phyloP scores from a whole-genome alignment of 108 stramenopile genomes.

The Skeletonema menzelii region DNA sequence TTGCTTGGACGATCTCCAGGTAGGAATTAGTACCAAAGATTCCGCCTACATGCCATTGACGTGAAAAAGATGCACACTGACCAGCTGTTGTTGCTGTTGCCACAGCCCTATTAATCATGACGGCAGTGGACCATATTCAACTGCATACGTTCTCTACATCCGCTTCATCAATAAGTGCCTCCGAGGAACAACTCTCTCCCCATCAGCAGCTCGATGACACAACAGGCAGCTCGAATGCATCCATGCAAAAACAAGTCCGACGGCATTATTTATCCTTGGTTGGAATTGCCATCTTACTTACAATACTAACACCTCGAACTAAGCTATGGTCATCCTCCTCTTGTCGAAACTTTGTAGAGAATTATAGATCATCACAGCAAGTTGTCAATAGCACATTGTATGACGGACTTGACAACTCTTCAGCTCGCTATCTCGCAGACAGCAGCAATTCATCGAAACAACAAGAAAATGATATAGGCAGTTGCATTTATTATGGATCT shows the following conservation, averaged over 20 bases:
- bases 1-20: too few species aligned
- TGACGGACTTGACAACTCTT: neutral
- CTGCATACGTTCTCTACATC: neutral
- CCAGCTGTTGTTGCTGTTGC: too few species aligned
- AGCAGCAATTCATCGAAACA: neutral
- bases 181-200: neutral
- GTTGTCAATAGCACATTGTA: neutral
- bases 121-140: neutral
- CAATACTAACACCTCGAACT: neutral
- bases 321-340: slow-evolving; percentile 5
- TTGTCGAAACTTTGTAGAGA: neutral
- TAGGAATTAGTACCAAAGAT: neutral
- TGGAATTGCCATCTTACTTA: neutral
- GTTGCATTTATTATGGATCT: neutral
- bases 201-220: neutral
- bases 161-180: neutral
- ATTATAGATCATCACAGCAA: neutral
- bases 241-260: neutral
- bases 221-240: neutral
- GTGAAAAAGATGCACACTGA: too few species aligned
- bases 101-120: too few species aligned
- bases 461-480: neutral
- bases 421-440: neutral
- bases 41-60: neutral
- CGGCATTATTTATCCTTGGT: neutral